Evolutionary conservation across 768 basidiomycete species (phyloP).

Genomic region (Kwoniella shandongensis): DNA sequence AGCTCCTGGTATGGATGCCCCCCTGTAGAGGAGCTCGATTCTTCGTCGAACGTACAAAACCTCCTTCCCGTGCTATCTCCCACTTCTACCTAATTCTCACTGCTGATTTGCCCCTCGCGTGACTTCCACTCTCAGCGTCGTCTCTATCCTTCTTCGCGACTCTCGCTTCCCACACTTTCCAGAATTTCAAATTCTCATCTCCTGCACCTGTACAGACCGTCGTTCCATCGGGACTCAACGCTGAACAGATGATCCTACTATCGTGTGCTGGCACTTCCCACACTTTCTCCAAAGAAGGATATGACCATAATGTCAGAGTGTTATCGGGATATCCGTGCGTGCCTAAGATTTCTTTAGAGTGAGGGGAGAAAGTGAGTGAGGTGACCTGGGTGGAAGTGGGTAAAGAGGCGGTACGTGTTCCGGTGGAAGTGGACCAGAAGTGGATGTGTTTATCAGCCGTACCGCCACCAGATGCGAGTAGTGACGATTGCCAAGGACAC

Average conservation of each 20-base stretch:
- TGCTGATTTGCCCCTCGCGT: conserved; percentile 16
- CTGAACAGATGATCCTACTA: conserved; percentile 80
- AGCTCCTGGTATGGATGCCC: no score
- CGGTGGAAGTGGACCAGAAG: conserved; percentile 61
- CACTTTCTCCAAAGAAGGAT: conserved; percentile 78
- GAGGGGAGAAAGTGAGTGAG: conserved; percentile 79
- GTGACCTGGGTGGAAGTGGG: conserved; percentile 89
- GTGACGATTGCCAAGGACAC: conserved; percentile 92
- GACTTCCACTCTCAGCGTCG: conserved; percentile 21
- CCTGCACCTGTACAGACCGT: conserved; percentile 88
- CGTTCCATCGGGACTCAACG: conserved; percentile 82
- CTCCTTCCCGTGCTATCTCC: background rate
- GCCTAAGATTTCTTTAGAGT: conserved; percentile 82
- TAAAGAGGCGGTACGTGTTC: conserved; percentile 82
- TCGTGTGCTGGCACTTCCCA: conserved; percentile 93
- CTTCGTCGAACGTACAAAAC: no score
- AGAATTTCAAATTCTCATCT: conserved; percentile 96
- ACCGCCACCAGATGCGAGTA: conserved; percentile 91
- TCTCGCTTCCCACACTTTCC: conserved; percentile 61
- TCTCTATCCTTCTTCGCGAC: conserved; percentile 41
- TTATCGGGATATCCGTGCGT: conserved; percentile 86
- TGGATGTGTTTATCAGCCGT: conserved; percentile 73
- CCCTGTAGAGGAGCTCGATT: no score
- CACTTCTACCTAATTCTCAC: conserved; percentile 25
- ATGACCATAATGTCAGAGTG: conserved; percentile 57